Evolutionary conservation across 345 rosid genomes (phyloP), one percentile per base, ranked within the genome.

Genomic region (Triadica sebifera): DNA sequence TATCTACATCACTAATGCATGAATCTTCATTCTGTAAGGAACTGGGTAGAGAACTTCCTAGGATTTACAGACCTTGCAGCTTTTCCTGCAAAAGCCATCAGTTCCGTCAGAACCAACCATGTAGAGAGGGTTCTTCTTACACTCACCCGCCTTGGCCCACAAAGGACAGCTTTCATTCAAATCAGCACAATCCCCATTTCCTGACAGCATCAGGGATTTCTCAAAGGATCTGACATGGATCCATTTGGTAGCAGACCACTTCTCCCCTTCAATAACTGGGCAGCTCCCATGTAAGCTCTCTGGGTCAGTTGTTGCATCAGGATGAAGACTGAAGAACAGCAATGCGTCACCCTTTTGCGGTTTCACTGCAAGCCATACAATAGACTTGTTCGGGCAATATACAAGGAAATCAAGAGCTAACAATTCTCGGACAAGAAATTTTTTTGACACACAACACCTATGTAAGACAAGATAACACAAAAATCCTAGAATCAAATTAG

Each of bases 211-310:
- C 8, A 10, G 0, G 0, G 66, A 22, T 39, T 24, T 81, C 0
- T 87, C 90, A 2, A 91, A 92, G 41, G 91, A 78, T 77, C 83
- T 84, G 60, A 91, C 97, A 62, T 95, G 99, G 81, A 95, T 93
- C 99, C 99, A 95, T 86, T 84, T 91, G 29, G 99, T 95, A 19
- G 97, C 98, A 37, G 98, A 93, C 98, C 98, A 93, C 74, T 95
- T 95, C 96, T 95, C 98, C 16, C 99, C 99, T 81, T 95, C 87
- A 2, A 89, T 73, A 67, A 93, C 99, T 0, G 98, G 98, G 81
- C 99, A 95, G 77, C 99, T 93, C 57, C 91, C 93, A 15, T 95
- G 99, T 84, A 95, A 79, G 78, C 98, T 95, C 45, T 37, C 62
- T 13, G 75, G 0, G 75, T 95, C 99, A 2, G 90, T 82, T 6